These are phyloP conservation scores for Aspergillus quadrilineatus DNA, from an alignment of 2,329 filamentous ascomycete genomes.

Conservation along the genomic window DNA sequence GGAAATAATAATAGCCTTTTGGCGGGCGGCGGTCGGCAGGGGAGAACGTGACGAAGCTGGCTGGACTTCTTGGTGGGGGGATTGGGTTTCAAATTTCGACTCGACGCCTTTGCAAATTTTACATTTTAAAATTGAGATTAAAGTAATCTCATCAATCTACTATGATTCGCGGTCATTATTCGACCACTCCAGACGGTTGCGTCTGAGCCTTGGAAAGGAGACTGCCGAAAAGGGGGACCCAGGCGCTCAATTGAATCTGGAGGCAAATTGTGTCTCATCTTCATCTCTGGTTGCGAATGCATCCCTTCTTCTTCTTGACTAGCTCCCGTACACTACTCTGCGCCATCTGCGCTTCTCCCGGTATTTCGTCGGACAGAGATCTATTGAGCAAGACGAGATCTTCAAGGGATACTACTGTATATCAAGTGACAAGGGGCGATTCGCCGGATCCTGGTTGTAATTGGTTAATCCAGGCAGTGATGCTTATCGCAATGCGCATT, in stretches of 20 bases:
- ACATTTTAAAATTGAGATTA: slow-evolving; percentile 7
- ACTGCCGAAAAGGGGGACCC: slow-evolving; percentile 15
- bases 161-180: neutral
- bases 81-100: slow-evolving; percentile 39
- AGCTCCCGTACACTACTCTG: neutral
- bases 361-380: slow-evolving; percentile 15
- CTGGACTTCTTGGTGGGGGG: slow-evolving; percentile 25
- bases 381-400: neutral
- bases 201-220: slow-evolving; percentile 20
- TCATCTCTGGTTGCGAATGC: neutral
- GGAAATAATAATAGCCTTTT: slow-evolving; percentile 16
- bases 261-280: slow-evolving; percentile 11
- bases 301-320: neutral
- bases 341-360: slow-evolving; percentile 15
- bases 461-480: slow-evolving; percentile 3
- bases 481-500: slow-evolving; percentile 14
- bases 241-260: slow-evolving; percentile 6
- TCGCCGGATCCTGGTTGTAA: slow-evolving; percentile 4
- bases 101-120: slow-evolving; percentile 7
- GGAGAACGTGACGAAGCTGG: slow-evolving; percentile 26
- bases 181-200: neutral
- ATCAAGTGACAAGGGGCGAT: neutral
- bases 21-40: slow-evolving; percentile 20
- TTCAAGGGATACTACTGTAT: neutral
- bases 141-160: neutral